A percentile compares a stretch with the other conserved stretches of the same genome.
phyloP scores from a whole-genome alignment of 2,329 filamentous ascomycete genomes.

The Remersonia thermophila region DNA sequence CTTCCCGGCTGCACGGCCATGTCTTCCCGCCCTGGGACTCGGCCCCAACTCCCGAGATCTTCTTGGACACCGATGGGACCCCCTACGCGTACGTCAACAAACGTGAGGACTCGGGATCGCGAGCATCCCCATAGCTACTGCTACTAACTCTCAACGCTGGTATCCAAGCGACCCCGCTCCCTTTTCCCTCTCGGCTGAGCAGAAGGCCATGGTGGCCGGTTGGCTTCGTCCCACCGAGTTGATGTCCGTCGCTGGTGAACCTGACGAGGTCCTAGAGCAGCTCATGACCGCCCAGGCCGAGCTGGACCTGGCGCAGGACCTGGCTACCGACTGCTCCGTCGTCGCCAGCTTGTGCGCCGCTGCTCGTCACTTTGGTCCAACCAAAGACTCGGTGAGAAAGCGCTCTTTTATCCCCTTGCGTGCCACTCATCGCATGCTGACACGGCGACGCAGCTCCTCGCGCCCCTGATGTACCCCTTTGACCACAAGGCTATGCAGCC shows the following conservation, averaged over 20 bases:
- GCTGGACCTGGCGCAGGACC: constrained; percentile 85
- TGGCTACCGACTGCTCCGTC: constrained; percentile 92
- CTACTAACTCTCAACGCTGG: constrained; percentile 5
- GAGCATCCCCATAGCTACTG: no score
- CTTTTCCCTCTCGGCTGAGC: constrained; percentile 61
- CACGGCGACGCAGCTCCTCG: constrained; percentile 43
- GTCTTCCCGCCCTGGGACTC: constrained; percentile 77
- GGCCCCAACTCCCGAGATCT: constrained; percentile 48
- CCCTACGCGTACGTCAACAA: constrained; percentile 41
- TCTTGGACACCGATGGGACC: constrained; percentile 34
- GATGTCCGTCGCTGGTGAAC: constrained; percentile 27
- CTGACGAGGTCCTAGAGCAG: constrained; percentile 5
- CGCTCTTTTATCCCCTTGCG: not conserved
- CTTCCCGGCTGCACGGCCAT: constrained; percentile 69
- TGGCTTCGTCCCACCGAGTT: constrained; percentile 72
- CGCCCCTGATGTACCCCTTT: constrained; percentile 64
- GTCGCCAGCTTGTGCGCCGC: constrained; percentile 87
- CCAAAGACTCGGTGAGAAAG: constrained; percentile 49
- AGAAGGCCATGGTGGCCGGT: constrained; percentile 62
- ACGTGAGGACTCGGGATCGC: no score
- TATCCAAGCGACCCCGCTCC: constrained; percentile 51
- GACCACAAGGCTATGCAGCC: constrained; percentile 47
- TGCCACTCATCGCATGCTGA: no score
- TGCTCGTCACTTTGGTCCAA: constrained; percentile 56
- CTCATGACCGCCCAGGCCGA: constrained; percentile 32